These are phyloP conservation scores for Alloteropsis semialata DNA, from an alignment of 176 grass and related monocot species.

Conservation along the genomic window DNA sequence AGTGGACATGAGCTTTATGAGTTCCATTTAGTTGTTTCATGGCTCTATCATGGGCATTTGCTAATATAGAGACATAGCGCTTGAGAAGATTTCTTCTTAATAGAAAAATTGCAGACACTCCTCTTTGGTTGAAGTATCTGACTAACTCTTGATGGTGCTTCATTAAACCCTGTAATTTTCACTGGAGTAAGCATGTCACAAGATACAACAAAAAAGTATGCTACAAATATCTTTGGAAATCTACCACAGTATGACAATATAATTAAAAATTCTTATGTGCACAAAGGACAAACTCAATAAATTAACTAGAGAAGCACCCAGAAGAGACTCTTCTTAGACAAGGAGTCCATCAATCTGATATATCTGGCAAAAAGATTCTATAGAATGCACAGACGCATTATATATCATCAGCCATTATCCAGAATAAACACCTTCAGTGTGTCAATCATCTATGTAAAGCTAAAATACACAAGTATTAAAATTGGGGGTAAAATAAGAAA, in stretches of 20 bases:
- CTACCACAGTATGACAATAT: background rate
- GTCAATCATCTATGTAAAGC: background rate
- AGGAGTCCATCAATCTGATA: too few species aligned
- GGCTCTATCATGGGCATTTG: constrained; percentile 71
- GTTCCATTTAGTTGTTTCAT: constrained; percentile 89
- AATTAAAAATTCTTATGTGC: background rate
- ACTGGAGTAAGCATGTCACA: constrained; percentile 17
- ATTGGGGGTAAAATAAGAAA: background rate
- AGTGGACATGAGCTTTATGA: constrained; percentile 80
- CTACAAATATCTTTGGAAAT: constrained; percentile 8
- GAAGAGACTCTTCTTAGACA: background rate
- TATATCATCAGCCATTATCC: too few species aligned
- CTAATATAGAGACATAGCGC: constrained; percentile 77
- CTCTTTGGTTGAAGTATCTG: constrained; percentile 78
- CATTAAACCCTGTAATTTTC: constrained; percentile 68
- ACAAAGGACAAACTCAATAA: background rate
- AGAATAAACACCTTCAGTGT: background rate
- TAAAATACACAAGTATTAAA: background rate
- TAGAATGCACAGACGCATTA: too few species aligned
- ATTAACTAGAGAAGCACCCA: too few species aligned
- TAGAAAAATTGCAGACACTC: constrained; percentile 81
- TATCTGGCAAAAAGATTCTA: too few species aligned
- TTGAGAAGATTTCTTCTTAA: constrained; percentile 90
- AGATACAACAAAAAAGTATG: background rate
- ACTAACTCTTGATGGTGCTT: constrained; percentile 66